Conservation (phyloP, 1,284 basidiomycete species). For the Anthracocystis panici-leucophaei region DNA sequence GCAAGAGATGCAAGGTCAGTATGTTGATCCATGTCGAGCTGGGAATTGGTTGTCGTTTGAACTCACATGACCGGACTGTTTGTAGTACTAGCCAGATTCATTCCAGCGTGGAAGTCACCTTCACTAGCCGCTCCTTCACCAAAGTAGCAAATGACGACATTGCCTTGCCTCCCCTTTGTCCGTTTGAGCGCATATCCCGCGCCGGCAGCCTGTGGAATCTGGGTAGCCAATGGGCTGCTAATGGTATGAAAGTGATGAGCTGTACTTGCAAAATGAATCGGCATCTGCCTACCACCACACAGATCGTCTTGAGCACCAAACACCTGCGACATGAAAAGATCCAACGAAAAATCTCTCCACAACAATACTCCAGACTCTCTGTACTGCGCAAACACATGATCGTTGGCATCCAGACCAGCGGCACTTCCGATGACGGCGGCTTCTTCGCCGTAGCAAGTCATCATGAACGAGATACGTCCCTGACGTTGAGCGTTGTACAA, state of each 20-base stretch:
- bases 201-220: slow-evolving; percentile 95
- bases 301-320: slow-evolving; percentile 61
- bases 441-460: slow-evolving; percentile 83
- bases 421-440: slow-evolving; percentile 90
- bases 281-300: slow-evolving; percentile 65
- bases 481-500: slow-evolving; percentile 92
- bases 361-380: slow-evolving; percentile 86
- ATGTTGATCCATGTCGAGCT: not conserved
- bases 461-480: slow-evolving; percentile 93
- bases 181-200: slow-evolving; percentile 89
- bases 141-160: slow-evolving; percentile 88
- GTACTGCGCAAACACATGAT: slow-evolving; percentile 75
- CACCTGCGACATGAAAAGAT: slow-evolving; percentile 57
- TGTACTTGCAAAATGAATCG: slow-evolving; percentile 82
- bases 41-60: not conserved
- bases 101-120: slow-evolving; percentile 74
- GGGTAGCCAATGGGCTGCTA: slow-evolving; percentile 91
- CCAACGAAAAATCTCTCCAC: slow-evolving; percentile 80
- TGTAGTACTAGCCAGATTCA: slow-evolving; percentile 70
- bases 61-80: slow-evolving; percentile 61
- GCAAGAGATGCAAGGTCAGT: slow-evolving; percentile 50
- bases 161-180: slow-evolving; percentile 75
- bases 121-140: slow-evolving; percentile 78
- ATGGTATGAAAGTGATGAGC: slow-evolving; percentile 91
- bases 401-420: slow-evolving; percentile 82